Evolutionary conservation across 208 protist genomes (phyloP).

Genomic region (Trypanosoma melophagium): DNA sequence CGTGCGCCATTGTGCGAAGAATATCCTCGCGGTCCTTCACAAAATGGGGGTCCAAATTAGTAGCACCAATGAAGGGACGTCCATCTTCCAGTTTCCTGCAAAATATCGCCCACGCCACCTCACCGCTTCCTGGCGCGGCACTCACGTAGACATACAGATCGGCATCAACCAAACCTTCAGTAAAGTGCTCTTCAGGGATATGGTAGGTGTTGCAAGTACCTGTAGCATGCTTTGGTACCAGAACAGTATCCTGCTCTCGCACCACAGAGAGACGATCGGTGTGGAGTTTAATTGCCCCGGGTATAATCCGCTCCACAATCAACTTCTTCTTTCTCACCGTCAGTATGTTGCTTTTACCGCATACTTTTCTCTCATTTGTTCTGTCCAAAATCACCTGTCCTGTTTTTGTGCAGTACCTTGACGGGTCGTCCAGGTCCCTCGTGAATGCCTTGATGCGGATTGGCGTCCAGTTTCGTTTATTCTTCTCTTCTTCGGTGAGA

Average conservation of each 20-base stretch:
- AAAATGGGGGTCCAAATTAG: slow-evolving; percentile 46
- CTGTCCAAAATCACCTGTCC: slow-evolving; percentile 26
- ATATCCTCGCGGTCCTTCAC: slow-evolving; percentile 14
- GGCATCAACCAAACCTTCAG: slow-evolving; percentile 29
- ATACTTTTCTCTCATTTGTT: slow-evolving; percentile 13
- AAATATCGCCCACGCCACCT: slow-evolving; percentile 43
- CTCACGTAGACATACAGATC: slow-evolving; percentile 69
- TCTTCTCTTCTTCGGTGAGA: neutral
- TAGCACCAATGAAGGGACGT: slow-evolving; percentile 40
- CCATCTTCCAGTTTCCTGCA: slow-evolving; percentile 28
- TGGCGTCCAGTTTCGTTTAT: slow-evolving; percentile 15
- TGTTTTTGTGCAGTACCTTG: slow-evolving; percentile 39
- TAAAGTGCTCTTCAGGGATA: slow-evolving; percentile 39
- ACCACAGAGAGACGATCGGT: slow-evolving; percentile 44
- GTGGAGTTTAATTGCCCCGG: slow-evolving; percentile 40
- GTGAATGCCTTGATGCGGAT: slow-evolving; percentile 43
- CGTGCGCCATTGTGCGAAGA: slow-evolving; percentile 44
- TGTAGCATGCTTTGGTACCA: slow-evolving; percentile 9
- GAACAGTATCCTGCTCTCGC: slow-evolving; percentile 20
- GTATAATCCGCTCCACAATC: slow-evolving; percentile 35
- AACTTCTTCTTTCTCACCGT: slow-evolving; percentile 30
- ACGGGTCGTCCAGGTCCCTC: slow-evolving; percentile 31
- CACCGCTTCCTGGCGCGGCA: slow-evolving; percentile 31
- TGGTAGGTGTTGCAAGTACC: slow-evolving; percentile 35
- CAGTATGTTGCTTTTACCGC: slow-evolving; percentile 32